A percentile compares a stretch with the other conserved stretches of the same genome.
Conservation (phyloP, 352 stramenopile species). For the Nothophytophthora sp. region DNA sequence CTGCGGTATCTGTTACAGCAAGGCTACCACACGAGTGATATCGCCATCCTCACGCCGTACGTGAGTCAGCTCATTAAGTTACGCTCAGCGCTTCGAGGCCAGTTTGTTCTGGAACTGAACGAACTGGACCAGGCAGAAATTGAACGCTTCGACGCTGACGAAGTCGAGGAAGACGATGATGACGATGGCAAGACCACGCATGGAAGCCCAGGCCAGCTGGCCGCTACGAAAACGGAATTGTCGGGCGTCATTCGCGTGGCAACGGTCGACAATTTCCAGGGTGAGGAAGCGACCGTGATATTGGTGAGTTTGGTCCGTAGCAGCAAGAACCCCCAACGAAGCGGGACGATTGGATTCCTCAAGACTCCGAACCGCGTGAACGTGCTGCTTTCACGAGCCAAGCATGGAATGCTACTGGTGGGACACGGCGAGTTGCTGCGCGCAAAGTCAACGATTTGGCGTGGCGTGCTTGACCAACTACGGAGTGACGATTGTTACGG, state of each 20-base stretch:
- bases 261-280: constrained; percentile 80
- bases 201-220: constrained; percentile 8
- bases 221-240: constrained; percentile 30
- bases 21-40: constrained; percentile 57
- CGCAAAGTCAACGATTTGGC: constrained; percentile 46
- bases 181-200: constrained; percentile 1
- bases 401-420: constrained; percentile 57
- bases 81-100: constrained; percentile 34
- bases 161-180: constrained; percentile 31
- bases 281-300: constrained; percentile 72
- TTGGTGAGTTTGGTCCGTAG: constrained; percentile 69
- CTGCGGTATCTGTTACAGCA: constrained; percentile 75
- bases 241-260: constrained; percentile 38
- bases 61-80: constrained; percentile 76
- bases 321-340: constrained; percentile 30
- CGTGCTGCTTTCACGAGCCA: constrained; percentile 64
- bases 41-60: constrained; percentile 85
- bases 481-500: constrained; percentile 39
- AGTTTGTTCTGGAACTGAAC: constrained; percentile 40
- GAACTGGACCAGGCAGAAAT: constrained; percentile 48
- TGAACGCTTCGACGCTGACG: constrained; percentile 37
- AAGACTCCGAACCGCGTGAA: constrained; percentile 72
- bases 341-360: constrained; percentile 71
- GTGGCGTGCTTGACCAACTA: constrained; percentile 60
- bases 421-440: constrained; percentile 43